A percentile compares a stretch with the other conserved stretches of the same genome.
phyloP scores from a whole-genome alignment of 768 basidiomycete genomes.

The Neoboletus magnificus region DNA sequence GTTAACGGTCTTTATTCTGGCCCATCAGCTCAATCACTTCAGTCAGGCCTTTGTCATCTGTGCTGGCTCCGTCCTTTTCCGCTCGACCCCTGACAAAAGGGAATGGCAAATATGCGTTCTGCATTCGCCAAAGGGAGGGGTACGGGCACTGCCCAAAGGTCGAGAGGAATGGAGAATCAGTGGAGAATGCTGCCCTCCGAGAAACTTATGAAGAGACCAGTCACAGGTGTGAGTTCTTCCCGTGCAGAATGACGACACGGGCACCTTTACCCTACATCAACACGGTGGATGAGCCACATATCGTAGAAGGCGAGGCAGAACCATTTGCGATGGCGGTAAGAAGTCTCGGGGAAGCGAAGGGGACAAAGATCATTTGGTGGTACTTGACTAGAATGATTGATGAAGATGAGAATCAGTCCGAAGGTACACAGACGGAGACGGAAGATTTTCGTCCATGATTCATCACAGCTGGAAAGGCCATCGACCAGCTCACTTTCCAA shows the following conservation, averaged over 20 bases:
- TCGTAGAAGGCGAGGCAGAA: constrained; percentile 26
- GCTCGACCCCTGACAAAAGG: background rate
- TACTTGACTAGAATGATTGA: constrained; percentile 33
- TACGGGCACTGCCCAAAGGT: constrained; percentile 55
- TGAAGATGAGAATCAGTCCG: constrained; percentile 33
- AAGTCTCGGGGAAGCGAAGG: constrained; percentile 18
- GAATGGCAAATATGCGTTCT: constrained; percentile 18
- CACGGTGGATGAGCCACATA: constrained; percentile 25
- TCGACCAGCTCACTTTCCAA: constrained; percentile 36
- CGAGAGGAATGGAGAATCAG: constrained; percentile 57
- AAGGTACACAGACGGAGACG: constrained; percentile 29
- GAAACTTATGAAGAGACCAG: constrained; percentile 66
- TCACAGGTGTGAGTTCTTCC: constrained; percentile 43
- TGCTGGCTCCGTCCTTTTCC: constrained; percentile 19
- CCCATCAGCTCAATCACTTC: constrained; percentile 7
- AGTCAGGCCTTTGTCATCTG: constrained; percentile 16
- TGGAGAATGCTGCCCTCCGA: constrained; percentile 50
- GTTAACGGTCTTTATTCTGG: background rate
- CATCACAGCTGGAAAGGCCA: constrained; percentile 34
- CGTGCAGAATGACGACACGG: constrained; percentile 40
- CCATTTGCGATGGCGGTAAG: constrained; percentile 38
- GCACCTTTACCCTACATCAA: constrained; percentile 48
- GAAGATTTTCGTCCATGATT: constrained; percentile 43
- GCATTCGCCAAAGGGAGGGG: constrained; percentile 3
- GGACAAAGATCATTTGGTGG: constrained; percentile 5